phyloP scores from a whole-genome alignment of 345 rosid genomes.

The Brassica incana region DNA sequence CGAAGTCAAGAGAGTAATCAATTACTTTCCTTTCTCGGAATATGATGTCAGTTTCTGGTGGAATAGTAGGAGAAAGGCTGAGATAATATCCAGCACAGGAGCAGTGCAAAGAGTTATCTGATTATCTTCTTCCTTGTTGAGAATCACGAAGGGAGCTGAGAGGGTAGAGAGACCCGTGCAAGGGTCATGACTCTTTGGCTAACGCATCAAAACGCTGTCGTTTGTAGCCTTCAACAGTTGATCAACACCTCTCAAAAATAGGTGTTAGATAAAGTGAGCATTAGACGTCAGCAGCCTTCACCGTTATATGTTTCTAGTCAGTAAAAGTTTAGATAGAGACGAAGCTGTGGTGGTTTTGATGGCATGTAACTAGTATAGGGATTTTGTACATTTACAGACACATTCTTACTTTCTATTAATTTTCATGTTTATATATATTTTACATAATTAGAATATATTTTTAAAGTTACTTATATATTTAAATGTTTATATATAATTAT shows the following conservation, averaged over 20 bases:
- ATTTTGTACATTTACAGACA: no score
- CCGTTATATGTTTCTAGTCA: no score
- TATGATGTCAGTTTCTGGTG: neutral
- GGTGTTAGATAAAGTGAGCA: no score
- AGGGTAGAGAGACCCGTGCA: neutral
- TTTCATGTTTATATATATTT: no score
- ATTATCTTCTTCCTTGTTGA: neutral
- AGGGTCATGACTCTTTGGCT: neutral
- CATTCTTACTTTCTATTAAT: no score
- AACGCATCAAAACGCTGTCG: neutral
- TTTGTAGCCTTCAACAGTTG: neutral
- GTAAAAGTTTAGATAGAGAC: no score
- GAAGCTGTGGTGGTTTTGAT: no score
- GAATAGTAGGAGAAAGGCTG: neutral
- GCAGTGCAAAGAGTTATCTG: neutral
- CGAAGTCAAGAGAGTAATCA: neutral
- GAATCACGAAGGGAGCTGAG: neutral
- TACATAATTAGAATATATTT: no score
- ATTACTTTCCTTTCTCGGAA: neutral
- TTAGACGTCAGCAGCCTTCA: neutral
- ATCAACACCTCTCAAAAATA: no score
- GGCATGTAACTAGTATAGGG: no score
- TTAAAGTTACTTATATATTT: no score
- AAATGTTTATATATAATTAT: no score
- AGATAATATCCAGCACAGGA: neutral